Base-by-base conservation (phyloP, 2,329 filamentous ascomycete genomes). In the Ophiostoma triangulosporum region DNA sequence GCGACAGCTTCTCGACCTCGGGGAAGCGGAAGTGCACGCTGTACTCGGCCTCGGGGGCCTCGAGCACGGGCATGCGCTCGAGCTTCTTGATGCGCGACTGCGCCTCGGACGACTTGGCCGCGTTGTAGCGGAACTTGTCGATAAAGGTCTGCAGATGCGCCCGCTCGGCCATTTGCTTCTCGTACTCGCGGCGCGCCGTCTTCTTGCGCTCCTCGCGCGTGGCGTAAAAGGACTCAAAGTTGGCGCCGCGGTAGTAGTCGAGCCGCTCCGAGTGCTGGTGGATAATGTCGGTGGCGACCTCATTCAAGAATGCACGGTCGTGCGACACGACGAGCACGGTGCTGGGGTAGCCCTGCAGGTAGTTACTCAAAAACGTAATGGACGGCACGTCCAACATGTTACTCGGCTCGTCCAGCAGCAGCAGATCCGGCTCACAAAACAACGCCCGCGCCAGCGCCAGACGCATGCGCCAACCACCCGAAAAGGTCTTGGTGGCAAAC, bases 321-420 rank as follows among this genome's bases (percentile, higher is more conserved):
- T 98, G 93, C 68, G 88, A 95, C 59, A 98, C 93, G 52, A 98
- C 91, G 14, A 98, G 76, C 27, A 98, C 83, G 2, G 93, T 97
- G 69, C 88, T 95, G 36, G 91, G 91, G 65, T 98, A 98, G 49
- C 75, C 76, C 68, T 96, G 90, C 8, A 98, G 84, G 66, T 98
- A 98, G 64, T 90, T 91, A 48, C 91, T 86, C 66, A 98, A 78
- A 80, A 97, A 98, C 54, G 93, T 94, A 65, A 98, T 97, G 24
- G 93, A 97, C n/a, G 93, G 93, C 55, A 98, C 93, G 71, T 97
- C 93, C 88, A 98, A 89, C 91, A 97, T 97, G 82, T 97, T 97
- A 54, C 91, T 97, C 72, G 93, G 93, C 81, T 98, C 93, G 74
- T 98, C 93, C 62, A 98, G 88, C 67, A 98, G 78, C 56, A 98